phyloP scores from a whole-genome alignment of 257 asterid genomes.

The Capsicum baccatum region DNA sequence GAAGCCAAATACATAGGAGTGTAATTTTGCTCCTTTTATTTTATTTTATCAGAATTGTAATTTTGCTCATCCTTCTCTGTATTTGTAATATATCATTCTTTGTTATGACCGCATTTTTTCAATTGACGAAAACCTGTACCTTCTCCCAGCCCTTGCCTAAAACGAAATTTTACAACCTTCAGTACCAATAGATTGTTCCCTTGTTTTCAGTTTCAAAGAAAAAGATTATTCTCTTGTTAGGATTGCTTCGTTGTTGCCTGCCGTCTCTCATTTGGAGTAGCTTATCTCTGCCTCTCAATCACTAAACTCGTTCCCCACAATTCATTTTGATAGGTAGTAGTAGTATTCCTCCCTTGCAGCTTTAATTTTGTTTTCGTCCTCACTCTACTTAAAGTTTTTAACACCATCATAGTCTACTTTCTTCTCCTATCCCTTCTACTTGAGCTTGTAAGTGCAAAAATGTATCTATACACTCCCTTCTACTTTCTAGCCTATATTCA shows the following conservation, averaged over 20 bases:
- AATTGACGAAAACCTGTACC: neutral
- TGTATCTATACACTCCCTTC: neutral
- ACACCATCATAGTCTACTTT: neutral
- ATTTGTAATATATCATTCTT: neutral
- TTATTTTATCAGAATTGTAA: neutral
- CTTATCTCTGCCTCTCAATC: neutral
- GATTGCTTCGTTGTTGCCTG: constrained; percentile 18
- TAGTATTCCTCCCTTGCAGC: neutral
- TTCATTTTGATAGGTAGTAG: constrained; percentile 8
- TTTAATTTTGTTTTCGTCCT: neutral
- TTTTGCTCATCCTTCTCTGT: neutral
- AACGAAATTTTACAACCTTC: neutral
- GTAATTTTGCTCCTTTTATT: neutral
- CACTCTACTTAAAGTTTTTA: neutral
- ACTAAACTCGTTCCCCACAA: neutral
- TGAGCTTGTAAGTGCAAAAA: constrained; percentile 7
- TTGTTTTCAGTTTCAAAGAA: neutral
- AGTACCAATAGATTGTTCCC: neutral
- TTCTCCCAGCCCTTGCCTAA: neutral
- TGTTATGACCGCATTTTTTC: neutral
- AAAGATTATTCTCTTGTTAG: neutral
- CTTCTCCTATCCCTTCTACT: constrained; percentile 5
- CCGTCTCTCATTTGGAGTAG: neutral
- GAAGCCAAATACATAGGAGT: constrained; percentile 31
- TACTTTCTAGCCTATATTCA: constrained; percentile 5